phyloP scores from a whole-genome alignment of 176 grass and related monocot species.

The Bonia amplexicaulis region DNA sequence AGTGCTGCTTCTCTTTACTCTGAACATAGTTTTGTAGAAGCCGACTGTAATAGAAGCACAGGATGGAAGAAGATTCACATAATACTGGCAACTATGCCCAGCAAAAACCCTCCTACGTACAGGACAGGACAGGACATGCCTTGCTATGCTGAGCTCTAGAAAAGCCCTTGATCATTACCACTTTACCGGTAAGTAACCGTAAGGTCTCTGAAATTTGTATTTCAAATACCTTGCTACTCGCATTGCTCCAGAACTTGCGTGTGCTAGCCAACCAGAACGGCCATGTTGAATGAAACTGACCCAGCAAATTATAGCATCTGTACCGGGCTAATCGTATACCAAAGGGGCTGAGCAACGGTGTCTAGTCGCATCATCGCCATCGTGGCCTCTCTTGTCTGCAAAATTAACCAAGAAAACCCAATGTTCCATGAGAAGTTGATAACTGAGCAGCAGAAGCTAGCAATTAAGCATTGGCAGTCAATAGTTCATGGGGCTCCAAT shows the following conservation, averaged over 20 bases:
- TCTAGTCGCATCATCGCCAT: conserved; percentile 31
- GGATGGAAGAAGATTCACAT: neutral
- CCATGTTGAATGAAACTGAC: neutral
- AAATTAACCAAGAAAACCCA: neutral
- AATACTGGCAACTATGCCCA: neutral
- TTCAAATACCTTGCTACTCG: neutral
- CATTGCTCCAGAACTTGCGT: neutral
- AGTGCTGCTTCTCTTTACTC: neutral
- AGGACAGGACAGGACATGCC: neutral
- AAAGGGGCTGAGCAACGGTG: neutral
- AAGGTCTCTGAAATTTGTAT: neutral
- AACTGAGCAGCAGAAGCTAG: neutral
- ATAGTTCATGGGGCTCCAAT: neutral
- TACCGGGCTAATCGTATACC: neutral
- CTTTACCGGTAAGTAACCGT: neutral
- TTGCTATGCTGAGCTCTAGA: neutral
- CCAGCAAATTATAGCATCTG: neutral
- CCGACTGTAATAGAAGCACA: neutral
- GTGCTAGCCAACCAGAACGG: neutral
- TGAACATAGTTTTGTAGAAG: neutral
- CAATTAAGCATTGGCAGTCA: neutral
- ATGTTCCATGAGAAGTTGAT: neutral
- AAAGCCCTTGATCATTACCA: neutral
- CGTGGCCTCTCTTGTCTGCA: conserved; percentile 36
- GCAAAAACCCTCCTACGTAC: neutral